Evolutionary conservation across 2,329 filamentous ascomycete genomes (phyloP), one percentile per base, ranked within the genome.

Genomic region (Malbranchea cinnamomea): DNA sequence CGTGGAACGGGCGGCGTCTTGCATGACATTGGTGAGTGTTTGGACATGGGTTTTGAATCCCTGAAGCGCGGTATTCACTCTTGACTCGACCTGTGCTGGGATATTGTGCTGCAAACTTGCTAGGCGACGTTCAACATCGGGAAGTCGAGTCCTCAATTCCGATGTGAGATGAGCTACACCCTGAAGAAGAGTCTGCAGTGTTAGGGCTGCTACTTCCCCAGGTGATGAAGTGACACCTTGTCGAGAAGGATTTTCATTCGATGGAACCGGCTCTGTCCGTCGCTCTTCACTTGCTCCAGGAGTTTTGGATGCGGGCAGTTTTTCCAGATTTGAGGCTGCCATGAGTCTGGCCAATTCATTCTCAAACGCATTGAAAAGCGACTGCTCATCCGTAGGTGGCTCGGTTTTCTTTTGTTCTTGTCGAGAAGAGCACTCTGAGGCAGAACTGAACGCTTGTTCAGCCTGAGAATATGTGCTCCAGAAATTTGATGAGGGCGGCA

Each of bases 331-430:
- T 26, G 21, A 11, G 5, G 12, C 32, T 26, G 42, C 32, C 29
- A 59, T 40, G 4, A 59, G 41, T 28, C 41, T 52, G 16, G 53
- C 46, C 39, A 60, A 38, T 32, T 59, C 54, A 8, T 42, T 45
- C 29, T 59, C 55, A 23, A 59, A 59, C 9, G 51, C 52, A 24
- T 48, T 48, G 13, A 59, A 38, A 19, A 59, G 45, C 12, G 56
- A 43, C 31, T 46, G 42, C 17, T 46, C 36, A 4, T 30, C 30
- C 4, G 45, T 30, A 2, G 41, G 30, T 7, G 42, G 27, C 21
- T 34, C 34, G 13, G 38, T 24, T n/a, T 32, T 37, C n/a, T 41
- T 31, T 16, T 36, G 29, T 8, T 41, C 35, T 25, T n/a, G n/a
- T n/a, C n/a, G n/a, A n/a, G n/a, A n/a, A n/a, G n/a, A n/a, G n/a